A percentile compares a stretch with the other conserved stretches of the same genome.
Evolutionary conservation across 495 filamentous ascomycete genomes (phyloP).

Genomic region (Penicillium daleae): DNA sequence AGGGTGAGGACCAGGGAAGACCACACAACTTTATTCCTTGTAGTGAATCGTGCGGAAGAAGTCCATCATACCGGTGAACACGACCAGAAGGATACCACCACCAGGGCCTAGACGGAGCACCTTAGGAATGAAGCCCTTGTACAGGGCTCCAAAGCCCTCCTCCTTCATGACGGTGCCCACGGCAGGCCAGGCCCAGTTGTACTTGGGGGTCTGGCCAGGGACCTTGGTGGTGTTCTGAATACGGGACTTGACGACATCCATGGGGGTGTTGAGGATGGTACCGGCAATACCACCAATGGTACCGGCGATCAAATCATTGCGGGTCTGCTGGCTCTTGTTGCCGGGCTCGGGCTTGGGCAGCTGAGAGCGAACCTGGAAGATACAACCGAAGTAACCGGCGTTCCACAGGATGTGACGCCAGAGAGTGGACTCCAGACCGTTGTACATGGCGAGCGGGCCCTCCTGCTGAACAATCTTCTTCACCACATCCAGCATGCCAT

Average conservation of each 20-base stretch:
- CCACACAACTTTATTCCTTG: constrained; percentile 25
- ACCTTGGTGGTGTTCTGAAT: constrained; percentile 92
- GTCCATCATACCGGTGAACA: constrained; percentile 93
- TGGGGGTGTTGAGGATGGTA: constrained; percentile 92
- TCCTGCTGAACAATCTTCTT: constrained; percentile 82
- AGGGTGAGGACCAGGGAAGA: background rate
- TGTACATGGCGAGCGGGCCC: constrained; percentile 88
- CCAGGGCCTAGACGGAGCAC: constrained; percentile 86
- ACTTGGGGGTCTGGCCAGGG: constrained; percentile 79
- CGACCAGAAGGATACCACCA: constrained; percentile 89
- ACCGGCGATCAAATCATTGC: constrained; percentile 87
- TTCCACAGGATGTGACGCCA: constrained; percentile 99
- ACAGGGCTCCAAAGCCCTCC: constrained; percentile 89
- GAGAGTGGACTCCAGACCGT: constrained; percentile 91
- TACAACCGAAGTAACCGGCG: constrained; percentile 95
- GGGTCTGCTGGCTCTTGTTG: constrained; percentile 78
- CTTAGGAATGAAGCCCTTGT: constrained; percentile 98
- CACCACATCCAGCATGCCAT: constrained; percentile 89
- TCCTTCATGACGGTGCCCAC: constrained; percentile 85
- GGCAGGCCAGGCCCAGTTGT: constrained; percentile 95
- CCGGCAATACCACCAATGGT: constrained; percentile 87
- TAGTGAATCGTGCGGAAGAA: constrained; percentile 69
- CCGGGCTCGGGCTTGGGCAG: constrained; percentile 69
- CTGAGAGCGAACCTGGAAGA: constrained; percentile 88
- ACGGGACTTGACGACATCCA: constrained; percentile 97